phyloP scores from a whole-genome alignment of 2,329 filamentous ascomycete species.

The Akanthomyces lecanii region DNA sequence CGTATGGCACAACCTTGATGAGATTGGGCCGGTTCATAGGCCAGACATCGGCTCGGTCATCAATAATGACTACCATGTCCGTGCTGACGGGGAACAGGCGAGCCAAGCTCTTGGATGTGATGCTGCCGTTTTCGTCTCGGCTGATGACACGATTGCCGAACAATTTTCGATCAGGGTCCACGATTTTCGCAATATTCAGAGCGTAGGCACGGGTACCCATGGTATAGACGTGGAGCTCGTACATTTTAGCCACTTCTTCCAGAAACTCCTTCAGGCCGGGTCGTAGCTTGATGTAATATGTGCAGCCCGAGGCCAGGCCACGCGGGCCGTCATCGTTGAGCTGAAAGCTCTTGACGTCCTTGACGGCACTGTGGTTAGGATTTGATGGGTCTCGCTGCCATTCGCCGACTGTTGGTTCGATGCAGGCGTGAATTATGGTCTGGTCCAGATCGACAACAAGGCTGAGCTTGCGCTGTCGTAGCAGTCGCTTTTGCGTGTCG shows the following conservation, averaged over 20 bases:
- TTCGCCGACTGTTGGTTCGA: constrained; percentile 92
- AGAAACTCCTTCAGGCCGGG: constrained; percentile 82
- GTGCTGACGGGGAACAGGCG: constrained; percentile 93
- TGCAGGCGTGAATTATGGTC: constrained; percentile 96
- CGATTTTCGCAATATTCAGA: constrained; percentile 82
- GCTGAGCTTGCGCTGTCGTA: constrained; percentile 78
- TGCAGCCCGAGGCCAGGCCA: constrained; percentile 66
- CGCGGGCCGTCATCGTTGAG: constrained; percentile 78
- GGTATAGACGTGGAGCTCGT: constrained; percentile 96
- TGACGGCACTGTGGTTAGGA: constrained; percentile 86
- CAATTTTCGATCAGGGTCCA: constrained; percentile 82
- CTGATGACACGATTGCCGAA: constrained; percentile 95
- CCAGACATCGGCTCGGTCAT: constrained; percentile 96
- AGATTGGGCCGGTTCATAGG: constrained; percentile 83
- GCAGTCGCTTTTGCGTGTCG: constrained; percentile 76
- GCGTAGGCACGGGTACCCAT: constrained; percentile 99
- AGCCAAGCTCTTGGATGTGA: constrained; percentile 84
- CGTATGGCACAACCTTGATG: constrained; percentile 91
- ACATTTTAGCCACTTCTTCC: constrained; percentile 69
- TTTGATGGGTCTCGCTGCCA: constrained; percentile 88
- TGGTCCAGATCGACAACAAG: constrained; percentile 96
- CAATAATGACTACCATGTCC: constrained; percentile 98
- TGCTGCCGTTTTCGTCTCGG: constrained; percentile 91
- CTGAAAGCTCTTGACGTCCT: constrained; percentile 84
- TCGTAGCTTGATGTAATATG: constrained; percentile 97